Base-by-base conservation (phyloP, 345 rosid species). In the Pseudoturritis turrita region DNA sequence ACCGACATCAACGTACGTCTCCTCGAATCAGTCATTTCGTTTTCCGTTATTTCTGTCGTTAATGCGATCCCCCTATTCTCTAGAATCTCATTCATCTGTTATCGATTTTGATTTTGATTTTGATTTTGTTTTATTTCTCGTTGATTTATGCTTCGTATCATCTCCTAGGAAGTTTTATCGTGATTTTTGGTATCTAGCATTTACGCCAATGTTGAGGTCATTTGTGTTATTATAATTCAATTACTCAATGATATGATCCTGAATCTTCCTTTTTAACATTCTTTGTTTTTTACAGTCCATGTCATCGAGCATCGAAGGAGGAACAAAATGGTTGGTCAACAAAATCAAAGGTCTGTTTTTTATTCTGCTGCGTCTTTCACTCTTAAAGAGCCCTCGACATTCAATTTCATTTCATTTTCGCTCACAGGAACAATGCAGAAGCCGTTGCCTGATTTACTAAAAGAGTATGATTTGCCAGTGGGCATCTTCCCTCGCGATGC, bases 401-500 rank as follows among this genome's bases (percentile, higher is more conserved):
- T 50, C n/a, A n/a, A n/a, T 5, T 21, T 1, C 14, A 18, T 13
- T 47, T 64, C 4, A 18, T 13, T 18, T 11, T 50, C 26, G 13
- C 3, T 8, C 1, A 14, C 25, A 96, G 99, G 99, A 71, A 96
- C 83, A 81, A 87, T 96, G 96, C 99, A 96, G 81, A 92, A 81
- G 80, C 95, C 99, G 6, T 74, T 96, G 70, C 83, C 87, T 0
- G 99, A 96, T 59, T 79, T 96, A 72, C 93, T 96, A 3, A 86
- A 87, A 83, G 95, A 92, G 72, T 81, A 85, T 69, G 88, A 85
- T 67, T 76, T 96, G 69, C 87, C 97, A 0, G 68, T 85, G 2
- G 99, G 99, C 31, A 86, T 96, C 69, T 92, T 96, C 81, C 99
- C 99, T 17, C 80, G 87, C 5, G 96, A 96, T 75, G 94, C 99